Evolutionary conservation across 2,329 filamentous ascomycete genomes (phyloP).

Genomic region (Ophiocordyceps polyrhachis-furcata): DNA sequence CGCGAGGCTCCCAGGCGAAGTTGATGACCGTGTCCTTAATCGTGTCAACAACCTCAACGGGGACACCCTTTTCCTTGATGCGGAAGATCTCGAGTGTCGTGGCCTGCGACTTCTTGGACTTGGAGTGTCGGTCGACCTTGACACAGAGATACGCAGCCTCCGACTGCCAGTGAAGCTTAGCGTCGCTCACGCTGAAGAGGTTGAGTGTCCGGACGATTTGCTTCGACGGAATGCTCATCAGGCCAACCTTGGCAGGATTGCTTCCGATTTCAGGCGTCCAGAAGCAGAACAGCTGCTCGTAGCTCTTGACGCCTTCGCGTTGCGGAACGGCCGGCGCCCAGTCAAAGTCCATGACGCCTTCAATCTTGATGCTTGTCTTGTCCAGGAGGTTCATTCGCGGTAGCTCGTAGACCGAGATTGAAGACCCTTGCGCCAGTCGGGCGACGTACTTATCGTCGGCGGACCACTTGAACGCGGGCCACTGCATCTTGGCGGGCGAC

Average conservation of each 20-base stretch:
- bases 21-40: slow-evolving; percentile 99
- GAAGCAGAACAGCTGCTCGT: slow-evolving; percentile 94
- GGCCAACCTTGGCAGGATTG: slow-evolving; percentile 89
- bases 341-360: slow-evolving; percentile 93
- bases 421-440: slow-evolving; percentile 68
- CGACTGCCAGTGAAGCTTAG: slow-evolving; percentile 97
- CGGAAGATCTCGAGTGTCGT: slow-evolving; percentile 98
- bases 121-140: slow-evolving; percentile 97
- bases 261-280: slow-evolving; percentile 98
- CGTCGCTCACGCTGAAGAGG: slow-evolving; percentile 93
- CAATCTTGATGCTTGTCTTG: slow-evolving; percentile 87
- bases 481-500: slow-evolving; percentile 68
- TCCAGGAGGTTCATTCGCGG: slow-evolving; percentile 79
- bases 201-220: slow-evolving; percentile 88
- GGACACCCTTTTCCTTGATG: slow-evolving; percentile 90
- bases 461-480: slow-evolving; percentile 99
- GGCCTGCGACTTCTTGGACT: slow-evolving; percentile 94
- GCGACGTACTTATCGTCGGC: slow-evolving; percentile 94
- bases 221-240: slow-evolving; percentile 94
- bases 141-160: slow-evolving; percentile 88
- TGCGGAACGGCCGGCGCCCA: slow-evolving; percentile 76
- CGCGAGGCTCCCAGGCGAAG: slow-evolving; percentile 98
- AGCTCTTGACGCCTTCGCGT: slow-evolving; percentile 71
- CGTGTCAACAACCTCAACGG: slow-evolving; percentile 91
- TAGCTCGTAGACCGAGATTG: slow-evolving; percentile 80